Evolutionary conservation across 202 grass and related monocot species (phyloP), one percentile per base, ranked within the genome.

Genomic region (Cymbopogon flexuosus): DNA sequence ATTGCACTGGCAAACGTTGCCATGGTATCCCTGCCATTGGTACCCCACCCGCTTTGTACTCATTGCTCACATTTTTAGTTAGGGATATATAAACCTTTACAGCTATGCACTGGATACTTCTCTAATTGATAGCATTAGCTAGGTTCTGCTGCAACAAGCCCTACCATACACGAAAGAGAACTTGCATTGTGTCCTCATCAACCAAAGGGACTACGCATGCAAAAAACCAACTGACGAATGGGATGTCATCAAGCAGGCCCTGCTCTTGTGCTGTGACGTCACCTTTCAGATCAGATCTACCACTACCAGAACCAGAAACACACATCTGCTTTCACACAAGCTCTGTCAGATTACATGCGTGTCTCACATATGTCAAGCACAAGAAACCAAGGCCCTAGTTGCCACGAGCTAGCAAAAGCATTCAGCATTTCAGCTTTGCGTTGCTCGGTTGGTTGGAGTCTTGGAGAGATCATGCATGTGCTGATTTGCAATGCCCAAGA

Each of bases 221-320:
- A 24, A 10, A 46, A 34, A 24, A 31, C 7, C 12, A 19, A 40
- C 21, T 37, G 8, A 29, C 40, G 13, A 41, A 71, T 30, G 43
- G 31, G 57, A 72, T 10, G 40, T 8, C 40, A 56, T 1, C 41
- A 33, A 22, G 21, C 27, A 34, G 11, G 8, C 43, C 43, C 13
- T 46, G 43, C 14, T 49, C 45, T 49, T 49, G 46, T 49, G 46
- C 46, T 49, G 15, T 49, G 33, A 9, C 7, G 43, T 4, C n/a
- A 46, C 54, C 45, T 65, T 78, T 72, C 65, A 69, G 70, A 79
- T 49, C 41, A 86, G 71, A 76, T 86, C 78, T 61, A 85, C 39
- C 40, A 56, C 6, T 3, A 8, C 2, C 52, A 49, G 45, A 15
- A 47, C n/a, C n/a, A 63, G 64, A 63, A 35, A 37, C 43, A 65